These are phyloP conservation scores for Geoglossum cookeanum DNA, from an alignment of 2,329 filamentous ascomycete species.

Conservation along the genomic window DNA sequence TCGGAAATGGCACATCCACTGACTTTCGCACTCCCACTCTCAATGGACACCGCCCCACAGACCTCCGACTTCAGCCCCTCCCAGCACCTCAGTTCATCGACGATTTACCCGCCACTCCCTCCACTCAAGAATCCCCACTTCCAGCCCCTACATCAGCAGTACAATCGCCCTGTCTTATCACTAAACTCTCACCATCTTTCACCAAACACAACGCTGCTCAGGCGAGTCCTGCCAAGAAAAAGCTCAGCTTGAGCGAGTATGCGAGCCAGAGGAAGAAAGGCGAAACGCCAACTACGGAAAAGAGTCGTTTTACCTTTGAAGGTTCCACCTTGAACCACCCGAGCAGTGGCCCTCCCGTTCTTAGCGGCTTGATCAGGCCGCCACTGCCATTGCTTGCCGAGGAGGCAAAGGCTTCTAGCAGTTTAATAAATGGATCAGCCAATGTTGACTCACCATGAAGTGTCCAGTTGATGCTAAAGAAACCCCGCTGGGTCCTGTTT, in stretches of 20 bases:
- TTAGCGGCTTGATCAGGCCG: slow-evolving; percentile 16
- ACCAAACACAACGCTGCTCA: slow-evolving; percentile 23
- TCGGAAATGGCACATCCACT: not conserved
- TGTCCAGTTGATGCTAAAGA: not conserved
- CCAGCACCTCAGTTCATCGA: slow-evolving; percentile 31
- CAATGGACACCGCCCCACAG: slow-evolving; percentile 16
- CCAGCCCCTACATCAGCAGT: slow-evolving; percentile 25
- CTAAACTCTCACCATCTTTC: slow-evolving; percentile 23
- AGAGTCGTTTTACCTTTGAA: not conserved
- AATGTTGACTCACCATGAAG: slow-evolving; percentile 18
- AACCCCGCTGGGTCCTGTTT: not conserved
- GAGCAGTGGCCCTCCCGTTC: not conserved
- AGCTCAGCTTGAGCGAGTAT: slow-evolving; percentile 47
- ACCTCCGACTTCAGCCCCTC: slow-evolving; percentile 37
- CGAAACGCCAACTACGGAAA: slow-evolving; percentile 26
- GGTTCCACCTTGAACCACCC: not conserved
- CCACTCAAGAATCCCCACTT: slow-evolving; percentile 27
- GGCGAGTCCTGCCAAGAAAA: slow-evolving; percentile 46
- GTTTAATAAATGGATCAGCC: slow-evolving; percentile 14
- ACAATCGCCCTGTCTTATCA: slow-evolving; percentile 33
- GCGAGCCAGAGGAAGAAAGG: slow-evolving; percentile 1
- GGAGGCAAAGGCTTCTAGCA: slow-evolving; percentile 22
- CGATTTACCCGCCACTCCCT: slow-evolving; percentile 18
- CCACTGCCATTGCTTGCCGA: slow-evolving; percentile 19
- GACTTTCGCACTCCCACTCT: not conserved